Conservation (phyloP, 148 eudicot species). For the Chenopodium berlandieri region DNA sequence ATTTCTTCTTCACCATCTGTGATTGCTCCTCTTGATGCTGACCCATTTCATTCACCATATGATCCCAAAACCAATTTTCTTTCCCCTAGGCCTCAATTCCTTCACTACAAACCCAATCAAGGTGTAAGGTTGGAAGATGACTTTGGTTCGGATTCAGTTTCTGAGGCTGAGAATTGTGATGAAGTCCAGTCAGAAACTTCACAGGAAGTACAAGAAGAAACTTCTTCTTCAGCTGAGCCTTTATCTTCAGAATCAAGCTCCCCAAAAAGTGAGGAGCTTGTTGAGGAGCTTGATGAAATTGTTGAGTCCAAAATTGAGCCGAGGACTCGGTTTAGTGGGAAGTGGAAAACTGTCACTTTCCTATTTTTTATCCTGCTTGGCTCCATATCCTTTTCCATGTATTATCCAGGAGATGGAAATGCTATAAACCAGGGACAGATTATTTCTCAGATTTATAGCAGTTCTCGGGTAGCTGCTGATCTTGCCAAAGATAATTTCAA, state of each 20-base stretch:
- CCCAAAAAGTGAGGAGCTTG: constrained; percentile 8
- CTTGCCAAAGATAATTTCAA: constrained; percentile 36
- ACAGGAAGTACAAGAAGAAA: constrained; percentile 28
- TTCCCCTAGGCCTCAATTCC: constrained; percentile 94
- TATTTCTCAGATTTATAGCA: constrained; percentile 29
- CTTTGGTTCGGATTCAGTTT: constrained; percentile 45
- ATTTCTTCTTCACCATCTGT: constrained; percentile 34
- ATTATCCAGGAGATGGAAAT: constrained; percentile 28
- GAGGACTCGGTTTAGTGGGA: constrained; percentile 31
- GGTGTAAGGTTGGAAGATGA: constrained; percentile 49
- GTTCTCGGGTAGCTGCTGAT: constrained; percentile 30
- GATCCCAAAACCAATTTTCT: constrained; percentile 84
- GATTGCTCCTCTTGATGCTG: constrained; percentile 70
- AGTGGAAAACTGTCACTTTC: constrained; percentile 38
- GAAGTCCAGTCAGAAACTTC: constrained; percentile 43
- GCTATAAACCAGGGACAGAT: constrained; percentile 29
- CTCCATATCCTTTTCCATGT: constrained; percentile 30
- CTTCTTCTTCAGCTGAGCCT: constrained; percentile 27
- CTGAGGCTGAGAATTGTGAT: constrained; percentile 53
- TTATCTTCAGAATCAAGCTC: constrained; percentile 18
- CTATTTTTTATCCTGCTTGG: constrained; percentile 47
- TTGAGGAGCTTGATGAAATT: constrained; percentile 25
- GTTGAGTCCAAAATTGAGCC: constrained; percentile 17
- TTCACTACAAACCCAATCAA: constrained; percentile 66
- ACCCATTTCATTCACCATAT: constrained; percentile 69